A percentile compares a stretch with the other conserved stretches of the same genome.
These are phyloP conservation scores for Dothideomycetidae sp. DNA, from an alignment of 2,329 filamentous ascomycete species.

Conservation along the genomic window DNA sequence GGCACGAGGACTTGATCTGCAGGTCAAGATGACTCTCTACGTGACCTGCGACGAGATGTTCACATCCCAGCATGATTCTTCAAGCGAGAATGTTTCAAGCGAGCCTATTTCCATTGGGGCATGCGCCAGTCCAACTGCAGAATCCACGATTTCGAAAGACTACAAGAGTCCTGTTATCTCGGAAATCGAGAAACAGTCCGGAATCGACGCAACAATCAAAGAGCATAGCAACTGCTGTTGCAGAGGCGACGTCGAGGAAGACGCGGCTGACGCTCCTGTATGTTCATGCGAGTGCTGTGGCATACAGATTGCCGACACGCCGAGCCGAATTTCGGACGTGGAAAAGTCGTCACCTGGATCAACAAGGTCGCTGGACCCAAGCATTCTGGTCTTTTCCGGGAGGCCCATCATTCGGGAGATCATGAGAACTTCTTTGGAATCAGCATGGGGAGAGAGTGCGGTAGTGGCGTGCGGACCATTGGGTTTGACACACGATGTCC, in stretches of 20 bases:
- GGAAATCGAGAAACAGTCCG: constrained; percentile 8
- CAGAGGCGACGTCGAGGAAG: constrained; percentile 28
- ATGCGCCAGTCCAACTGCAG: constrained; percentile 7
- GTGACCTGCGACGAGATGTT: constrained; percentile 39
- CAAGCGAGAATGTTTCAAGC: constrained; percentile 3
- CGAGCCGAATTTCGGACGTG: constrained; percentile 8
- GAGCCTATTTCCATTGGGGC: constrained; percentile 6
- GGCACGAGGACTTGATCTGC: constrained; percentile 24
- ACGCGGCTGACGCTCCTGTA: constrained; percentile 17
- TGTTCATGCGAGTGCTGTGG: constrained; percentile 25
- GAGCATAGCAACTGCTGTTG: constrained; percentile 34
- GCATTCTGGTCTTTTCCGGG: constrained; percentile 31
- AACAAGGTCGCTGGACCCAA: constrained; percentile 20
- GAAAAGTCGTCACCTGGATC: constrained; percentile 9
- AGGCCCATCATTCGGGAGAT: constrained; percentile 39
- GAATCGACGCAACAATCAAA: constrained; percentile 14
- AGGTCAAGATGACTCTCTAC: constrained; percentile 40
- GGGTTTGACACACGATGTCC: constrained; percentile 40
- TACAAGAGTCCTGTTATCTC: constrained; percentile 5
- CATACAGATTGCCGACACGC: constrained; percentile 11
- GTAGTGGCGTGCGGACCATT: constrained; percentile 48
- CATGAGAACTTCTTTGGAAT: constrained; percentile 42
- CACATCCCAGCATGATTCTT: constrained; percentile 26
- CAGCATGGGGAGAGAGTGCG: constrained; percentile 46
- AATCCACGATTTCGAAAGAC: constrained; percentile 12